phyloP scores from a whole-genome alignment of 139 green algal genomes.

The Volvox reticuliferus region DNA sequence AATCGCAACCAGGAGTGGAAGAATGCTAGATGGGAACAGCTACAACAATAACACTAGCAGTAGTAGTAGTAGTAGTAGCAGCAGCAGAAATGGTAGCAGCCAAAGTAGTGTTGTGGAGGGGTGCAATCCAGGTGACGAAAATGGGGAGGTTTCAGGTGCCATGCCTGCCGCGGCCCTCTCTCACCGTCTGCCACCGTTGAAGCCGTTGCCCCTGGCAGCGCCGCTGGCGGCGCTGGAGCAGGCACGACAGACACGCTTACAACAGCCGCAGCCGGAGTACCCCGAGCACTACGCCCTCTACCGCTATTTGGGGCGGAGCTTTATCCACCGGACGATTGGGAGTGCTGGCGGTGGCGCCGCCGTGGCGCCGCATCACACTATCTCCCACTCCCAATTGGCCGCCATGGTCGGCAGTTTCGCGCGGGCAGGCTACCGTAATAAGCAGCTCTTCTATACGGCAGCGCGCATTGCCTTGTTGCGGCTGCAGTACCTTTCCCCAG shows the following conservation, averaged over 20 bases:
- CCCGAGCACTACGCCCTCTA: not conserved
- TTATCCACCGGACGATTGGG: not conserved
- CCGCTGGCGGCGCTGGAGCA: not conserved
- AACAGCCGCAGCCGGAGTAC: not conserved
- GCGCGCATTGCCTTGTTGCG: slow-evolving; percentile 23
- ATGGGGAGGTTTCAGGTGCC: too few species aligned
- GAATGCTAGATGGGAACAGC: too few species aligned
- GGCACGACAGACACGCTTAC: not conserved
- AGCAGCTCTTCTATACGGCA: slow-evolving; percentile 34
- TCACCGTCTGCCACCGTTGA: not conserved
- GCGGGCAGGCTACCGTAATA: slow-evolving; percentile 20
- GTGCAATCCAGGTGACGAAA: too few species aligned
- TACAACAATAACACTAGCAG: too few species aligned
- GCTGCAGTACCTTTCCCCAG: not conserved
- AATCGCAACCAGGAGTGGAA: too few species aligned
- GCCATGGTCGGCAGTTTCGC: slow-evolving; percentile 29
- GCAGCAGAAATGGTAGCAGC: too few species aligned
- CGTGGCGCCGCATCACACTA: not conserved
- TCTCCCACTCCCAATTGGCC: slow-evolving; percentile 27
- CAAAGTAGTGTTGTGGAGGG: too few species aligned
- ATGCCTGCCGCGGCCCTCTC: too few species aligned
- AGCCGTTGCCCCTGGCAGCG: slow-evolving; percentile 1
- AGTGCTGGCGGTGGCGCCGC: not conserved
- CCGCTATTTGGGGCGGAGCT: slow-evolving; percentile 11
- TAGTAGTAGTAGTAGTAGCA: too few species aligned